Evolutionary conservation across 805 yeast genomes (phyloP), one percentile per base, ranked within the genome.

Genomic region (Cyberlindnera nakhonratchasimensis): DNA sequence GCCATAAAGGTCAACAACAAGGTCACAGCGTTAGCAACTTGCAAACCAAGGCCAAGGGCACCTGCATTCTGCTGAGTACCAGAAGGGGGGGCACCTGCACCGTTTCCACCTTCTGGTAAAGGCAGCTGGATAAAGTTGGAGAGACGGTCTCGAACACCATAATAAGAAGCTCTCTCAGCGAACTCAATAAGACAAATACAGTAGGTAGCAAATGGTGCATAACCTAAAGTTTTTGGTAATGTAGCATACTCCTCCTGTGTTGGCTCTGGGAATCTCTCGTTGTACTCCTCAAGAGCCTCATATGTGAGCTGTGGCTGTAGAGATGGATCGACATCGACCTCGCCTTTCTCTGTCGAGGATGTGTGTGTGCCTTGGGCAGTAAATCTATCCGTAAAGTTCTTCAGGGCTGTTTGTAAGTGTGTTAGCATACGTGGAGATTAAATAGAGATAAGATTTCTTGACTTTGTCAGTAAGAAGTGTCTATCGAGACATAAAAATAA

Each of bases 1-100:
- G 89, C 82, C 85, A 89, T 82, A 60, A 86, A 86, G 58, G 82
- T 87, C 71, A 84, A 79, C 55, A 84, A 78, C 60, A 83, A 79
- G 14, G 86, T 75, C 47, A 85, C 70, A 84, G 69, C 80, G 83
- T n/a, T 25, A 14, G 93, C 87, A 51, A 80, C 77, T 45, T 71
- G 71, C 44, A 74, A 67, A 42, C 82, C 80, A 52, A 82, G 69
- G 35, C 74, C 72, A 46, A 86, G 70, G 12, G 81, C 78, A 62
- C 88, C 85, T 25, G 59, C 53, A 31, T 53, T 52, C 23, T 55
- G 29, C 42, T 55, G 59, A 24, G 50, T 42, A 19, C 50, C 52
- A 1, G 39, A 14, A 17, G 52, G 50, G 11, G 58, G 53, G 21
- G 57, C 61, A 43, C 59, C 59, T 23, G 56, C 54, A 23, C 54